Percentiles rank a stretch among this genome's conserved stretches.
Evolutionary conservation across 139 green algal species (phyloP).

Genomic region (Chlamydomonas schloesseri): DNA sequence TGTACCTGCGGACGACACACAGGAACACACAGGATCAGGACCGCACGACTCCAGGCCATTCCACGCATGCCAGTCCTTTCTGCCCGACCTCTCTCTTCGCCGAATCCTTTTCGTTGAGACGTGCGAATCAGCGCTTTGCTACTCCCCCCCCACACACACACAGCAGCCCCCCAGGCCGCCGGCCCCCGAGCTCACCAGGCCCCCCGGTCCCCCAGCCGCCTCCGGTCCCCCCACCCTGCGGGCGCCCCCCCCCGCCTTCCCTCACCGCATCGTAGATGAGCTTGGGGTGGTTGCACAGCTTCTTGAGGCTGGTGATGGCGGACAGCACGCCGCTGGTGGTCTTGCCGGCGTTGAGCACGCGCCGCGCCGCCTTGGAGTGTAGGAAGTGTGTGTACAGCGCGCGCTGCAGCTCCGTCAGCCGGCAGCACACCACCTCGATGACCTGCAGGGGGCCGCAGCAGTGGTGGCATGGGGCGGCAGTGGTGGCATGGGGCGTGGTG

Average conservation of each 20-base stretch:
- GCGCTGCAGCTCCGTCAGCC: constrained; percentile 88
- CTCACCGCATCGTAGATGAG: constrained; percentile 85
- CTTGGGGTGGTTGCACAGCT: constrained; percentile 99
- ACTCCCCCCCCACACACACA: too few relatives aligned
- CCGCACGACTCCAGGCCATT: too few relatives aligned
- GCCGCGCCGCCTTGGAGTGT: constrained; percentile 76
- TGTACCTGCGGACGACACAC: not conserved
- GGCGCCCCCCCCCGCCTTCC: too few relatives aligned
- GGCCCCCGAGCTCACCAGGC: too few relatives aligned
- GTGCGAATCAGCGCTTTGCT: too few relatives aligned
- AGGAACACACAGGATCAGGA: too few relatives aligned
- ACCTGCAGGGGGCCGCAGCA: constrained; percentile 73
- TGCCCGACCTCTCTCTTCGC: too few relatives aligned
- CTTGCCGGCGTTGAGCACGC: constrained; percentile 70
- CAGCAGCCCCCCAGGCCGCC: too few relatives aligned
- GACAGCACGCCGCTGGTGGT: constrained; percentile 74
- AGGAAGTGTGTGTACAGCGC: constrained; percentile 95
- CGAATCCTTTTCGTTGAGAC: too few relatives aligned
- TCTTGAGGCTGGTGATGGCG: constrained; percentile 95
- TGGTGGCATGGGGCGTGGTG: not conserved
- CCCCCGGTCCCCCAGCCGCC: too few relatives aligned
- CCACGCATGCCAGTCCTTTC: too few relatives aligned
- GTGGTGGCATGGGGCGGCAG: not conserved
- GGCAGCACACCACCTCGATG: constrained; percentile 96
- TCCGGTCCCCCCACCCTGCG: too few relatives aligned